Conservation (phyloP, 371 early-diverging fungal genomes). For the Blakeslea trispora region DNA sequence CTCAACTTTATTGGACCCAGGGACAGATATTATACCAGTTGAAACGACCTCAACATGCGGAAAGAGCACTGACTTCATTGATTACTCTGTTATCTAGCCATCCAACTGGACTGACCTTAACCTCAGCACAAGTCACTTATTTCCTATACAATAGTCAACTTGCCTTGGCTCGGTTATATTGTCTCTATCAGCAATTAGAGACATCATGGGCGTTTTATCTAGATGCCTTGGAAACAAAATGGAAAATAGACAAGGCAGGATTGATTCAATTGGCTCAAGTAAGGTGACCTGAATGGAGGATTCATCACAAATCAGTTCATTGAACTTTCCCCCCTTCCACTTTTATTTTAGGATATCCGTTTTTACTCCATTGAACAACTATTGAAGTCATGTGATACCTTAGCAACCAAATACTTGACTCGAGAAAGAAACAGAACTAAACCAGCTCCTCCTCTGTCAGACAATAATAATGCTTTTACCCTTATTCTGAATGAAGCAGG, state of each 20-base stretch:
- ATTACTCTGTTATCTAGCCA: slow-evolving; percentile 5
- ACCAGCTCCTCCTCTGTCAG: slow-evolving; percentile 17
- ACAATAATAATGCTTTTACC: slow-evolving; percentile 21
- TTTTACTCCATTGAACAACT: slow-evolving; percentile 1
- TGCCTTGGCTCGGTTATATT: slow-evolving; percentile 33
- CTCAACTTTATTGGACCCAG: slow-evolving; percentile 29
- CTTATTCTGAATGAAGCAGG: slow-evolving; percentile 25
- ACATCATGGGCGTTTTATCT: slow-evolving; percentile 14
- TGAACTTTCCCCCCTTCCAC: too few species aligned
- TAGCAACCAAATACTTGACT: slow-evolving; percentile 19
- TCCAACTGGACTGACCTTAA: not conserved
- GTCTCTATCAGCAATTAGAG: slow-evolving; percentile 26
- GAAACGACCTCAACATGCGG: slow-evolving; percentile 27
- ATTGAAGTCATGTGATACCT: slow-evolving; percentile 7
- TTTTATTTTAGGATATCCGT: not conserved
- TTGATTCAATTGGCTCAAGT: slow-evolving; percentile 27
- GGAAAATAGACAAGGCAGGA: slow-evolving; percentile 18
- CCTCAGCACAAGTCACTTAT: slow-evolving; percentile 19
- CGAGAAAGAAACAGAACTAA: slow-evolving; percentile 26
- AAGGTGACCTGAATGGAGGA: not conserved
- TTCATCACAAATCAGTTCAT: too few species aligned
- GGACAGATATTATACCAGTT: slow-evolving; percentile 28
- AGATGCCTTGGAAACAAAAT: slow-evolving; percentile 23
- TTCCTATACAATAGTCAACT: slow-evolving; percentile 23
- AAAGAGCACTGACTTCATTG: slow-evolving; percentile 18